Evolutionary conservation across 495 filamentous ascomycete species (phyloP), one percentile per base, ranked within the genome.

Genomic region (Hypoxylon trugodes): DNA sequence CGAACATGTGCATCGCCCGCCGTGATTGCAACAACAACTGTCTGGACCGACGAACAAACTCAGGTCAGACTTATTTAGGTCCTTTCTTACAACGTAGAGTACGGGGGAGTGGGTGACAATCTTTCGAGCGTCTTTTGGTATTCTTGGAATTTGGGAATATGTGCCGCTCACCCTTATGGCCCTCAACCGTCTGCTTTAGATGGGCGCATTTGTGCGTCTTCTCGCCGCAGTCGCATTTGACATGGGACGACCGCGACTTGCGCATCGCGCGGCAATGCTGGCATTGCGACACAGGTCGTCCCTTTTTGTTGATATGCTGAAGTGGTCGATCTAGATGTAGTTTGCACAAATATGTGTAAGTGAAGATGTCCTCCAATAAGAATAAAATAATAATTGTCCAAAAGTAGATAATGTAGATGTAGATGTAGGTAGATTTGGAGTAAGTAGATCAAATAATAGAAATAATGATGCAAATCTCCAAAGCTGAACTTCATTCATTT

Each of bases 221-320:
- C 76, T 95, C 93, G 74, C 92, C 93, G 79, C 95, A 99, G 75
- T 97, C 94, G 82, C 95, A 99, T 79, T 93, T 94, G 68, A 93
- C 86, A 79, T 99, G 95, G 59, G 93, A 90, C 62, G 95, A 89
- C 62, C 96, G 91, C 75, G 93, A 95, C 84, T 98, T 98, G 85
- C 95, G 93, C 81, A 96, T 90, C 65, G 89, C 86, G 77, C 95
- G 93, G 78, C 95, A 99, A 81, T 98, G 95, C 69, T 90, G 84
- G 77, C 95, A 99, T 89, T 99, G 95, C 76, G 94, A 96, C 70
- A 98, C 94, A 66, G 95, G 95, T 68, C 95, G 90, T 76, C 95
- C 95, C 70, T 99, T 98, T 79, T 96, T 97, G 80, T 95, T 95
- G 83, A 98, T 97, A 75, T 95, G 95, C 73, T 89, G 88, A 60